A percentile compares a stretch with the other conserved stretches of the same genome.
phyloP scores from a whole-genome alignment of 495 filamentous ascomycete species.

The Clavariopsis aquatica region DNA sequence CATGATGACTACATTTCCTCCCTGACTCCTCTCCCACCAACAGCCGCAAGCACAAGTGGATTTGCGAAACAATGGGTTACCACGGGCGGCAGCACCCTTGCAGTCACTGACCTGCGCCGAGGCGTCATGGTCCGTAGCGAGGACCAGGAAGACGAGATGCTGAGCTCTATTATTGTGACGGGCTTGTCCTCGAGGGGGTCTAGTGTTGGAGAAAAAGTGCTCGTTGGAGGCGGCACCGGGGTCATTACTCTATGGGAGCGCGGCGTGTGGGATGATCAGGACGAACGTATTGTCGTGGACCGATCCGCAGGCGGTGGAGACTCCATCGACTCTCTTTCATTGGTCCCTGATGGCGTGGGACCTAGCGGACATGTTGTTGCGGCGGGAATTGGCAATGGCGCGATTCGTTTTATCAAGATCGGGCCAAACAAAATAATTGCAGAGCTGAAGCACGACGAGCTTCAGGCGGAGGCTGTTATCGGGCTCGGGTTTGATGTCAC shows the following conservation, averaged over 20 bases:
- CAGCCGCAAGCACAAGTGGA: constrained; percentile 73
- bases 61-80: constrained; percentile 90
- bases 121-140: constrained; percentile 83
- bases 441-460: constrained; percentile 73
- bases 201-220: constrained; percentile 69
- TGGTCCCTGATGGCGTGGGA: constrained; percentile 64
- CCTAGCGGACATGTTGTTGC: constrained; percentile 66
- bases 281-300: constrained; percentile 77
- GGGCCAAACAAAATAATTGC: constrained; percentile 60
- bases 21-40: constrained; percentile 78
- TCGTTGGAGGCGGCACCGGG: constrained; percentile 77
- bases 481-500: constrained; percentile 78
- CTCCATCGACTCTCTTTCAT: constrained; percentile 68
- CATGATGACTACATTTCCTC: constrained; percentile 94
- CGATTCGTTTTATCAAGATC: constrained; percentile 56
- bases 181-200: constrained; percentile 63
- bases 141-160: constrained; percentile 89
- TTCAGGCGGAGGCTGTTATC: constrained; percentile 81
- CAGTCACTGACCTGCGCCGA: constrained; percentile 80
- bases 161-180: constrained; percentile 73
- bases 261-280: constrained; percentile 91
- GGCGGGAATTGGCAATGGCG: constrained; percentile 75
- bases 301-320: constrained; percentile 59
- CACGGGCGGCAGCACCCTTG: constrained; percentile 85
- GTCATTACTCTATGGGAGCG: constrained; percentile 90